Percentiles rank a stretch among this genome's conserved stretches.
Evolutionary conservation across 1,284 basidiomycete genomes (phyloP).

Genomic region (Tilletia horrida): DNA sequence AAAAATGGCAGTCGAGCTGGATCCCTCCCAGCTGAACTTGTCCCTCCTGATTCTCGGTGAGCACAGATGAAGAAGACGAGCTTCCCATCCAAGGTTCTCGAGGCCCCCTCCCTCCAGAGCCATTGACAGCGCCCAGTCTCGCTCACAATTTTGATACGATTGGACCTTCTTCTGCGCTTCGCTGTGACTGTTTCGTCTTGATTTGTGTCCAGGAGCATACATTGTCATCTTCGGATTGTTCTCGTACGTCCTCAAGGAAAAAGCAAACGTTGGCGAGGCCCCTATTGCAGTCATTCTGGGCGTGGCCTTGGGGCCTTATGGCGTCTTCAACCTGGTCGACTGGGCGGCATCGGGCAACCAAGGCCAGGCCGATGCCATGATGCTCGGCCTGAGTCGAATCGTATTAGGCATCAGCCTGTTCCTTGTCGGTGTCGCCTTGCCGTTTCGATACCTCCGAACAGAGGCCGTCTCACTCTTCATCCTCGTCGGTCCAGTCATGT

Average conservation of each 20-base stretch:
- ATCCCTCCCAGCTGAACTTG: conserved; percentile 9
- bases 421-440: conserved; percentile 43
- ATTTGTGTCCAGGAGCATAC: neutral
- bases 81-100: no score
- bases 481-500: conserved; percentile 42
- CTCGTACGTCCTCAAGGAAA: conserved; percentile 44
- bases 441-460: conserved; percentile 38
- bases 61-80: no score
- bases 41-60: neutral
- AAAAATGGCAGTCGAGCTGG: conserved; percentile 1
- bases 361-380: conserved; percentile 28
- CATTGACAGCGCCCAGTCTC: no score
- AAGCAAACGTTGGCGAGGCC: conserved; percentile 42
- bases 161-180: neutral
- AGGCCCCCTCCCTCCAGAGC: no score
- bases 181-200: neutral
- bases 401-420: conserved; percentile 45
- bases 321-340: conserved; percentile 32
- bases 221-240: conserved; percentile 36
- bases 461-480: conserved; percentile 33
- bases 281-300: conserved; percentile 42
- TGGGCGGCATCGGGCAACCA: conserved; percentile 31
- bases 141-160: no score
- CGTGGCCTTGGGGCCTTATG: conserved; percentile 38
- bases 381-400: conserved; percentile 35